Evolutionary conservation across 2,329 filamentous ascomycete species (phyloP), one percentile per base, ranked within the genome.

Genomic region (Hortaea werneckii): DNA sequence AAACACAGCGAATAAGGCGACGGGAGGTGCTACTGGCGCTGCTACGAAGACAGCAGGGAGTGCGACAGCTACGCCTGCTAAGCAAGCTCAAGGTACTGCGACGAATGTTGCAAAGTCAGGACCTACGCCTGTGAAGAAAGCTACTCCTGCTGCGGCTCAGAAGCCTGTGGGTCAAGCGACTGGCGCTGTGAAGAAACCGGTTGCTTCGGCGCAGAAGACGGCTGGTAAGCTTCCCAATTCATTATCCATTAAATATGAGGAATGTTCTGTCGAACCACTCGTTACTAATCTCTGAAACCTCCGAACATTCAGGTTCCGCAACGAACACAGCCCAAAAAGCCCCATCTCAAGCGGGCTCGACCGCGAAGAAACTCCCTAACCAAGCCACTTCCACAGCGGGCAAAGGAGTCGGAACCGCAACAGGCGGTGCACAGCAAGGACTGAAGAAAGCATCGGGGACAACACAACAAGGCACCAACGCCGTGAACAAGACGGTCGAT

Each of bases 401-500:
- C 9, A 39, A 39, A 3, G 32, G 32, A 9, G 30, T 29, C 32
- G 54, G 28, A 41, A 41, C 30, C 10, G 44, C 50, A n/a, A 46
- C 48, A 1, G 48, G 46, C 12, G 49, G 53, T 20, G 50, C 54
- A 11, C 50, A 55, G 39, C 57, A 57, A 27, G 48, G 45, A 20
- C n/a, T 40, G 9, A 13, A 13, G 20, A 41, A 20, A 20, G 43
- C 43, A 10, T 20, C 28, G 11, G 41, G 41, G 32, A 39, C 27
- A 11, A 54, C 55, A 11, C 47, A 45, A 27, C 48, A 49, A 38
- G 56, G 54, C 2, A 57, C 57, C 39, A 54, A 52, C 11, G 52
- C 57, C 8, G 52, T 54, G 5, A 56, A 60, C 43, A 61, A 60
- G 37, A 52, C 51, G n/a, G 50, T 54, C 20, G 51, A 54, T 39